phyloP scores from a whole-genome alignment of 768 basidiomycete species.

The Filobasidium wieringae region DNA sequence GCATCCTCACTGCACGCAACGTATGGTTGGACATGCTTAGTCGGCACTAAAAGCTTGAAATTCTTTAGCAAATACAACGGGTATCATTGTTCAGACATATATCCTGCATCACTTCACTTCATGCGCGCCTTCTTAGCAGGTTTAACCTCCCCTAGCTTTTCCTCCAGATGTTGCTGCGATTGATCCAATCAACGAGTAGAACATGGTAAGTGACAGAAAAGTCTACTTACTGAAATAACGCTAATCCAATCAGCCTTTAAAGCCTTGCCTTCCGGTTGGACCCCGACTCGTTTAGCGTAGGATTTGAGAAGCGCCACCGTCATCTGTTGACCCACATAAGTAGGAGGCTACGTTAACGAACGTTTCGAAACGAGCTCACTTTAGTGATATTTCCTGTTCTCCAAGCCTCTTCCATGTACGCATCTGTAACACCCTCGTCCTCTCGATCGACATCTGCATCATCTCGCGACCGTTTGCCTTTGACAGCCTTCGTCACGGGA shows the following conservation, averaged over 20 bases:
- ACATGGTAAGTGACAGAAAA: not conserved
- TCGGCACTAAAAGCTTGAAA: no score
- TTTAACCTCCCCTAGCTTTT: not conserved
- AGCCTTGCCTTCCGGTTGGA: not conserved
- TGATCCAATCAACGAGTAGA: not conserved
- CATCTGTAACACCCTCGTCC: conserved; percentile 39
- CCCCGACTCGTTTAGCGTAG: not conserved
- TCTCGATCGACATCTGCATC: not conserved
- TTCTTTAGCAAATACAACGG: no score
- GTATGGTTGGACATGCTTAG: no score
- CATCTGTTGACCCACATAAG: conserved; percentile 43
- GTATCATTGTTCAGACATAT: no score
- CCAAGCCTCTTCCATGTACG: conserved; percentile 59
- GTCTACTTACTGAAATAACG: not conserved
- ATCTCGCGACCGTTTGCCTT: conserved; percentile 47
- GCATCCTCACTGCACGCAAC: no score
- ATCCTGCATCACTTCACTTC: no score
- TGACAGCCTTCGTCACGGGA: conserved; percentile 38
- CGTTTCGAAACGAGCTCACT: conserved; percentile 40
- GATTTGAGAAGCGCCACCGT: conserved; percentile 71
- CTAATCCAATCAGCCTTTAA: not conserved
- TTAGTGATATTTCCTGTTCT: conserved; percentile 53
- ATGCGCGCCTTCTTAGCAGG: not conserved
- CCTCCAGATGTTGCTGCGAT: not conserved
- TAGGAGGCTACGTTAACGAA: conserved; percentile 7